phyloP scores from a whole-genome alignment of 192 early-diverging fungal species.

The Glomus cerebriforme region DNA sequence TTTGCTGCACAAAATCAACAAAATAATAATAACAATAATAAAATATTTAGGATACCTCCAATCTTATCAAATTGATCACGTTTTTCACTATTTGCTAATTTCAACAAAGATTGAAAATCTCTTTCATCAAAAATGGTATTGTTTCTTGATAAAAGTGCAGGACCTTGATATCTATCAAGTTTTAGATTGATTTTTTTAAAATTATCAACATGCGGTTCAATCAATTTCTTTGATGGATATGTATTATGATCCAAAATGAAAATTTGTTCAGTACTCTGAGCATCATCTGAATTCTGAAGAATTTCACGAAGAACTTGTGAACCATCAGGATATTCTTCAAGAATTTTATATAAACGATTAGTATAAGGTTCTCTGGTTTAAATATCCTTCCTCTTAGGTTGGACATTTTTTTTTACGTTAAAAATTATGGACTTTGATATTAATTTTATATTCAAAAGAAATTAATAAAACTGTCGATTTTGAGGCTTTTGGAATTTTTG shows the following conservation, averaged over 20 bases:
- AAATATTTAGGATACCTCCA: background rate
- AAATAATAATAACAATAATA: no score
- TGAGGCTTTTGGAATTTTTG: no score
- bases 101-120: constrained; percentile 25
- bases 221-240: background rate
- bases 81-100: constrained; percentile 35
- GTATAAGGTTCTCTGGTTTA: constrained; percentile 35
- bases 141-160: constrained; percentile 30
- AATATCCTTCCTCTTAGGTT: background rate
- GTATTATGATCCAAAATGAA: constrained; percentile 2
- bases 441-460: no score
- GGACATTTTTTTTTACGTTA: no score
- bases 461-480: no score
- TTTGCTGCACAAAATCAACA: no score
- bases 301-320: constrained; percentile 48
- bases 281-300: constrained; percentile 42
- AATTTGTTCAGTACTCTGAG: background rate
- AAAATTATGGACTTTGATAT: no score
- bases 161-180: constrained; percentile 26
- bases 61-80: constrained; percentile 1
- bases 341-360: constrained; percentile 34
- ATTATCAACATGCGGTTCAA: no score
- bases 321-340: constrained; percentile 47
- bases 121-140: constrained; percentile 21
- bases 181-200: no score